These are phyloP conservation scores for Luffa aegyptiaca DNA, from an alignment of 306 rosid species.

Conservation along the genomic window DNA sequence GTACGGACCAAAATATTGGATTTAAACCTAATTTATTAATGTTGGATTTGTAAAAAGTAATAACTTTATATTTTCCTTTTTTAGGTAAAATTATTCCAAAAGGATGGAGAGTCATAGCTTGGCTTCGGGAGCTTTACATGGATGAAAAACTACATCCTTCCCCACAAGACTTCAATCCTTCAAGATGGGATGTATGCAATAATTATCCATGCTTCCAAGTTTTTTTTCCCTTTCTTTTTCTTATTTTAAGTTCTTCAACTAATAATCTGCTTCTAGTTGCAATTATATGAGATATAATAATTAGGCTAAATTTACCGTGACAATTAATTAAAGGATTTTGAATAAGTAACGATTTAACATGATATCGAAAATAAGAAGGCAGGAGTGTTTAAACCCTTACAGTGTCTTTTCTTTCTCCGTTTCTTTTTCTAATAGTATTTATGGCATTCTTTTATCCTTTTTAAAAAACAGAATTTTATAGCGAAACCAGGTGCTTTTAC, in stretches of 20 bases:
- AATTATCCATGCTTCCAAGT: not conserved
- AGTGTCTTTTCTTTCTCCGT: too few relatives aligned
- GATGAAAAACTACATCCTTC: not conserved
- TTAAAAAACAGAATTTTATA: not conserved
- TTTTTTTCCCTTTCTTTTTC: not conserved
- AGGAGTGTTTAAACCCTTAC: too few relatives aligned
- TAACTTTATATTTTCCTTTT: not conserved
- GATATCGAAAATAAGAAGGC: too few relatives aligned
- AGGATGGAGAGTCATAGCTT: not conserved
- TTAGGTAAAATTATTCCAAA: not conserved
- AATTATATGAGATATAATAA: too few relatives aligned
- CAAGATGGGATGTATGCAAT: not conserved
- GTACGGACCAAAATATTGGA: too few relatives aligned
- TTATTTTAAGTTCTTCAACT: not conserved
- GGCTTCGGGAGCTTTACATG: not conserved
- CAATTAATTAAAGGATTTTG: too few relatives aligned
- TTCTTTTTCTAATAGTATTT: not conserved
- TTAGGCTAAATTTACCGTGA: too few relatives aligned
- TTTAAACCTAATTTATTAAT: too few relatives aligned
- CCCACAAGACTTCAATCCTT: not conserved
- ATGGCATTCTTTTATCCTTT: not conserved
- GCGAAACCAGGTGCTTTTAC: not conserved
- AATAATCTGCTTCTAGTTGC: not conserved
- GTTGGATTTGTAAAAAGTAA: not conserved
- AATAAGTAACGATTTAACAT: too few relatives aligned